Percentiles rank a stretch among this genome's conserved stretches.
Conservation (phyloP, 345 rosid species). For the Arabidopsis arenosa region DNA sequence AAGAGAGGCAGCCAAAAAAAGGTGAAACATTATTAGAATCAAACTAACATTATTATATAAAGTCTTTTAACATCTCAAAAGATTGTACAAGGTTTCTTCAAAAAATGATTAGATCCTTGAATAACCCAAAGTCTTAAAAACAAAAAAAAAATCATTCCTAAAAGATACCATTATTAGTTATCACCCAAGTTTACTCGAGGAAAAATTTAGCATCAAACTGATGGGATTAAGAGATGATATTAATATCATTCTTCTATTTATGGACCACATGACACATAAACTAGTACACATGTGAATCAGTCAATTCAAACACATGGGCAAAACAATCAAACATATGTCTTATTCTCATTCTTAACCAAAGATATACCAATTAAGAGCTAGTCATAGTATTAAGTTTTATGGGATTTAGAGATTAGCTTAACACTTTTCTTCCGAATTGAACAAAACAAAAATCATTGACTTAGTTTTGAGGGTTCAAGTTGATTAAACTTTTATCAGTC, state of each 20-base stretch:
- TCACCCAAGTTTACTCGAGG: neutral
- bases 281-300: neutral
- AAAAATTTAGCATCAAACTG: constrained; percentile 47
- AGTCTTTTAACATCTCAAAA: neutral
- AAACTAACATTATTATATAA: neutral
- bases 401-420: neutral
- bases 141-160: neutral
- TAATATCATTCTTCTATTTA: neutral
- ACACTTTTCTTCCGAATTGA: neutral
- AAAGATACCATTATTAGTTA: neutral
- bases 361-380: neutral
- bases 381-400: no score
- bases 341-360: neutral
- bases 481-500: neutral
- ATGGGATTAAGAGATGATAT: constrained; percentile 54
- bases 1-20: neutral
- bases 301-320: neutral
- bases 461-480: neutral
- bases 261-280: neutral
- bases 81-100: neutral
- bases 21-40: neutral
- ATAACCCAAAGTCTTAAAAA: neutral
- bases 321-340: neutral
- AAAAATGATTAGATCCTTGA: neutral
- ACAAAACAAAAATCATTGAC: neutral